These are phyloP conservation scores for Pulveroboletus ravenelii DNA, from an alignment of 768 basidiomycete species.

Conservation along the genomic window DNA sequence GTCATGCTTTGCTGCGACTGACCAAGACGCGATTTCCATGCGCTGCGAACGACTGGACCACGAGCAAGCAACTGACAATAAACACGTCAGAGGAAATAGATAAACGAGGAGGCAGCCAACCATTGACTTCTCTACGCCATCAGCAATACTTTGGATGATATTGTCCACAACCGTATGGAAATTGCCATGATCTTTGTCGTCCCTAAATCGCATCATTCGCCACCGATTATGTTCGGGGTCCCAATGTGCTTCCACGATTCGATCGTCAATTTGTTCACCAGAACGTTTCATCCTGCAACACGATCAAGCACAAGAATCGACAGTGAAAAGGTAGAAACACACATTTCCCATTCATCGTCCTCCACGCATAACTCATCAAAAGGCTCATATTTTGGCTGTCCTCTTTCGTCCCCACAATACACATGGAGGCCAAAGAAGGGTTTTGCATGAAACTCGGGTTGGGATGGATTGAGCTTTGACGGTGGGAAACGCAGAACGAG, in stretches of 20 bases:
- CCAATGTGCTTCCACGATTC: slow-evolving; percentile 94
- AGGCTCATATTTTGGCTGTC: slow-evolving; percentile 61
- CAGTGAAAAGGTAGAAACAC: slow-evolving; percentile 29
- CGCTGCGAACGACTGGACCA: slow-evolving; percentile 56
- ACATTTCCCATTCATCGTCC: slow-evolving; percentile 94
- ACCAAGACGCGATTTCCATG: slow-evolving; percentile 67
- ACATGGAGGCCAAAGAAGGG: slow-evolving; percentile 81
- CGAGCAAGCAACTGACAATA: slow-evolving; percentile 60
- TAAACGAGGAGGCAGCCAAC: slow-evolving; percentile 43
- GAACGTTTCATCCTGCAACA: slow-evolving; percentile 69
- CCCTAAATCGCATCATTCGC: slow-evolving; percentile 90
- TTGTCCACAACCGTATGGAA: slow-evolving; percentile 79
- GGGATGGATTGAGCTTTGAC: slow-evolving; percentile 39
- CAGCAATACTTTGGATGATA: slow-evolving; percentile 86
- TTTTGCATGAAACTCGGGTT: slow-evolving; percentile 80
- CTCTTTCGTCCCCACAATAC: slow-evolving; percentile 69
- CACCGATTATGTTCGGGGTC: slow-evolving; percentile 60
- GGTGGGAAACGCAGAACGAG: slow-evolving; percentile 92
- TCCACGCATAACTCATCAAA: slow-evolving; percentile 83
- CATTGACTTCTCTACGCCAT: slow-evolving; percentile 86
- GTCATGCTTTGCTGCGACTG: slow-evolving; percentile 30
- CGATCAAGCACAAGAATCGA: slow-evolving; percentile 2
- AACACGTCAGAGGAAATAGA: slow-evolving; percentile 10
- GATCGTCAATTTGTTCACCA: slow-evolving; percentile 87
- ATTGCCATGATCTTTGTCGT: slow-evolving; percentile 94